Evolutionary conservation across 78 protist species (phyloP).

Genomic region (Salpingoeca rosetta): DNA sequence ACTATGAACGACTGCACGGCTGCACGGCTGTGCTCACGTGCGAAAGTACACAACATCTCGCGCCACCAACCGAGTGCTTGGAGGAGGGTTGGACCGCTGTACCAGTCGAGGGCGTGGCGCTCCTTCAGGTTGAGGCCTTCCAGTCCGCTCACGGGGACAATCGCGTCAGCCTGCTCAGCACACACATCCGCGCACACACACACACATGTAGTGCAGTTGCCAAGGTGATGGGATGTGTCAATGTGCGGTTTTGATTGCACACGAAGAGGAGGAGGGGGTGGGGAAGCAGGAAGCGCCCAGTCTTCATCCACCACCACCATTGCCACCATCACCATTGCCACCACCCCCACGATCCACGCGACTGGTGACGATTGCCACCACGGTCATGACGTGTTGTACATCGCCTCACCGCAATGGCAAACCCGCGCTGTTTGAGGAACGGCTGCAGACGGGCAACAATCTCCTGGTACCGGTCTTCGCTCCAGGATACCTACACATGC

Average conservation of each 20-base stretch:
- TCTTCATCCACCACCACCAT: no score
- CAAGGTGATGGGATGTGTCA: no score
- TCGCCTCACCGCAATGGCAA: no score
- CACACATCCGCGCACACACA: no score
- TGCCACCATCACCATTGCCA: no score
- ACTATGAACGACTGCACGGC: neutral
- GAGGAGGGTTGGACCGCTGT: neutral
- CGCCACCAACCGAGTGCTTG: neutral
- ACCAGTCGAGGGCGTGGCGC: neutral
- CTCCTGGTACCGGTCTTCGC: slow-evolving; percentile 49
- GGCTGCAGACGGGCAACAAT: slow-evolving; percentile 36
- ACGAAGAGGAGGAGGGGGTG: no score
- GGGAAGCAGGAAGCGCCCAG: no score
- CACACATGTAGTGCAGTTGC: no score
- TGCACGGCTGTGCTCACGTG: neutral
- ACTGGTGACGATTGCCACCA: no score
- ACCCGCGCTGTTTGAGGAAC: slow-evolving; percentile 54
- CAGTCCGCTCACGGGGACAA: slow-evolving; percentile 64
- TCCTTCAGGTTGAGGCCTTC: slow-evolving; percentile 60
- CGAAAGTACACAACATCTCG: neutral
- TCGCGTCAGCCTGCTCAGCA: slow-evolving; percentile 15
- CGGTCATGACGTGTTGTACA: no score
- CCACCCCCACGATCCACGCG: no score
- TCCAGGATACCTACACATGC: slow-evolving; percentile 15
- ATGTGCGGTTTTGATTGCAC: no score